Conservation (phyloP, 73 alveolate genomes). For the Tetrahymena borealis region DNA sequence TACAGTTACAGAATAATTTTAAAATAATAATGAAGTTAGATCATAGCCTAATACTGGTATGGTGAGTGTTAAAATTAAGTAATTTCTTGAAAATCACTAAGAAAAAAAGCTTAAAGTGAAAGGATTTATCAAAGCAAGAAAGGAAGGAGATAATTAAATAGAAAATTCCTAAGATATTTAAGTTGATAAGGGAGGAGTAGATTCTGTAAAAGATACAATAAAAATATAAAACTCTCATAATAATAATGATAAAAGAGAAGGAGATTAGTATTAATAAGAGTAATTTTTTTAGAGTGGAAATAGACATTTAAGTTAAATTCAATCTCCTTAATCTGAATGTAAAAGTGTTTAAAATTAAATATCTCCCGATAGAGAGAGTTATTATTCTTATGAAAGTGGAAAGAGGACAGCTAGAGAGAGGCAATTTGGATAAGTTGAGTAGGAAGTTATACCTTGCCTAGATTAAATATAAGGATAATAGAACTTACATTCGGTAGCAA, state of each 20-base stretch:
- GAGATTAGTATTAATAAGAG: no score
- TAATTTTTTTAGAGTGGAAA: no score
- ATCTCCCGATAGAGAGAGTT: neutral
- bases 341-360: neutral
- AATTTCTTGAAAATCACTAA: neutral
- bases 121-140: neutral
- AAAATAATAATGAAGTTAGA: neutral
- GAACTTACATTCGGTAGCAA: neutral
- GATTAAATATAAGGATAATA: neutral
- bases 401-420: neutral
- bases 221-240: neutral
- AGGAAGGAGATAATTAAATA: neutral
- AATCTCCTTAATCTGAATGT: neutral
- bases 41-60: neutral
- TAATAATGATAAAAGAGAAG: neutral
- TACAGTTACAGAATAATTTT: no score
- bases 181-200: neutral
- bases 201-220: neutral
- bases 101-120: neutral
- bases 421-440: neutral
- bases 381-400: neutral
- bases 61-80: neutral
- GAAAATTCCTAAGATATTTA: neutral
- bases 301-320: no score
- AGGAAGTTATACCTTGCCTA: neutral